Conservation (phyloP, 2,329 filamentous ascomycete species). For the Leptographium lundbergii region DNA sequence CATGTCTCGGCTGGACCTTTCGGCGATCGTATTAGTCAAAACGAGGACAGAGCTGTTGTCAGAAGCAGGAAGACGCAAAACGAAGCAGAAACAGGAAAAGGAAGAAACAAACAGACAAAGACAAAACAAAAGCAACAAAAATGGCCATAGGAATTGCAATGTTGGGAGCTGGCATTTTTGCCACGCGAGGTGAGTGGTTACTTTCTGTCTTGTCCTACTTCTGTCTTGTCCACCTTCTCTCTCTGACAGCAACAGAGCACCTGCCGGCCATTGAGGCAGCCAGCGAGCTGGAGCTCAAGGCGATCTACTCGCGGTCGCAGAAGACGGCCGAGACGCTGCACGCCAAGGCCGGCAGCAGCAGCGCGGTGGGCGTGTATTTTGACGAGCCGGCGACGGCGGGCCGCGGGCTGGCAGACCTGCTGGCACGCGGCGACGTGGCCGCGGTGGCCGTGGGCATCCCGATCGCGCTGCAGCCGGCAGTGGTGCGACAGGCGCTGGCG, state of each 20-base stretch:
- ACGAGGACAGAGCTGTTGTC: not conserved
- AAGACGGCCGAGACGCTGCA: constrained; percentile 38
- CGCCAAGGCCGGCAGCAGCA: constrained; percentile 13
- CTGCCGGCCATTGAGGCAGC: constrained; percentile 45
- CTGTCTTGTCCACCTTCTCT: no score
- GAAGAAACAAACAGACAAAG: not conserved
- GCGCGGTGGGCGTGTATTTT: constrained; percentile 39
- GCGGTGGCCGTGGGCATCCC: constrained; percentile 49
- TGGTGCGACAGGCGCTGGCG: constrained; percentile 44
- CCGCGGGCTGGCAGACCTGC: constrained; percentile 35
- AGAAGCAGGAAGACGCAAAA: no score
- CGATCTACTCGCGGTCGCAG: constrained; percentile 52
- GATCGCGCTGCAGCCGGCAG: constrained; percentile 45
- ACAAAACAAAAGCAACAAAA: not conserved
- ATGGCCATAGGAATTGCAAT: constrained; percentile 19
- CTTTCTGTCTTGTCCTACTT: not conserved
- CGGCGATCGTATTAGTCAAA: not conserved
- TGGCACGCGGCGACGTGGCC: constrained; percentile 39
- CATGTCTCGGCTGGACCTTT: not conserved
- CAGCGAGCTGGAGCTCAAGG: constrained; percentile 41
- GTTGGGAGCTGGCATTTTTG: constrained; percentile 23
- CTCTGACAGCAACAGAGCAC: constrained; percentile 13
- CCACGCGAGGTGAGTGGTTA: constrained; percentile 14
- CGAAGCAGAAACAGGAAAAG: not conserved
- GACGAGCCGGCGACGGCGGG: constrained; percentile 33